Conservation (phyloP, 2,329 filamentous ascomycete genomes). For the Dactylellina drechsleri region DNA sequence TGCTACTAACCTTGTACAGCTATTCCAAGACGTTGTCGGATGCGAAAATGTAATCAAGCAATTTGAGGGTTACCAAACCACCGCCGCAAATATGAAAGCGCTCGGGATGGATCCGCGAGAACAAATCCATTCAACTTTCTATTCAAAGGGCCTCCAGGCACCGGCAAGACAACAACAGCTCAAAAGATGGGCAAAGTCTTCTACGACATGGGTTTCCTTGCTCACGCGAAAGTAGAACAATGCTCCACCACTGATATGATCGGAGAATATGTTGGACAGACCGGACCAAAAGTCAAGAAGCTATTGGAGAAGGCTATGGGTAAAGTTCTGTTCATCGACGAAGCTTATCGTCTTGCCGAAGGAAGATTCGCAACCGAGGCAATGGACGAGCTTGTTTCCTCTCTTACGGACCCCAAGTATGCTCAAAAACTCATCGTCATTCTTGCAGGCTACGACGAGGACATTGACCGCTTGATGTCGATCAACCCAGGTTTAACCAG, state of each 20-base stretch:
- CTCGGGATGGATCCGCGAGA: slow-evolving; percentile 68
- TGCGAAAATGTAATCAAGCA: slow-evolving; percentile 67
- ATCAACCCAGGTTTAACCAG: slow-evolving; percentile 73
- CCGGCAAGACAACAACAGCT: slow-evolving; percentile 57
- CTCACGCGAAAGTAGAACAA: slow-evolving; percentile 65
- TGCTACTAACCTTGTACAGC: slow-evolving; percentile 68
- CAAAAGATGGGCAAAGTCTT: slow-evolving; percentile 63
- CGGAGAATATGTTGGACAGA: slow-evolving; percentile 67
- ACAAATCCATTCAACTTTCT: slow-evolving; percentile 73
- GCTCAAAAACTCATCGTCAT: slow-evolving; percentile 68
- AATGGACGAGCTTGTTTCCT: slow-evolving; percentile 68
- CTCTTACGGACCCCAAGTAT: slow-evolving; percentile 66
- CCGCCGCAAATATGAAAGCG: slow-evolving; percentile 66
- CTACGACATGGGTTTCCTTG: slow-evolving; percentile 68
- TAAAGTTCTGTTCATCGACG: slow-evolving; percentile 70
- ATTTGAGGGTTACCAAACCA: slow-evolving; percentile 69
- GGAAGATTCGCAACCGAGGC: slow-evolving; percentile 67
- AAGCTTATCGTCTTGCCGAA: slow-evolving; percentile 67
- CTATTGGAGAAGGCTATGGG: slow-evolving; percentile 69
- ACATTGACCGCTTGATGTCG: slow-evolving; percentile 72
- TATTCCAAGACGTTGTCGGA: slow-evolving; percentile 71
- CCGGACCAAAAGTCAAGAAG: slow-evolving; percentile 69
- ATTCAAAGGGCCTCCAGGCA: slow-evolving; percentile 71
- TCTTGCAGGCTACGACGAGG: slow-evolving; percentile 69
- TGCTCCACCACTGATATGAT: slow-evolving; percentile 67